Evolutionary conservation across 2,329 filamentous ascomycete genomes (phyloP), one percentile per base, ranked within the genome.

Genomic region (Diaporthe sp.): DNA sequence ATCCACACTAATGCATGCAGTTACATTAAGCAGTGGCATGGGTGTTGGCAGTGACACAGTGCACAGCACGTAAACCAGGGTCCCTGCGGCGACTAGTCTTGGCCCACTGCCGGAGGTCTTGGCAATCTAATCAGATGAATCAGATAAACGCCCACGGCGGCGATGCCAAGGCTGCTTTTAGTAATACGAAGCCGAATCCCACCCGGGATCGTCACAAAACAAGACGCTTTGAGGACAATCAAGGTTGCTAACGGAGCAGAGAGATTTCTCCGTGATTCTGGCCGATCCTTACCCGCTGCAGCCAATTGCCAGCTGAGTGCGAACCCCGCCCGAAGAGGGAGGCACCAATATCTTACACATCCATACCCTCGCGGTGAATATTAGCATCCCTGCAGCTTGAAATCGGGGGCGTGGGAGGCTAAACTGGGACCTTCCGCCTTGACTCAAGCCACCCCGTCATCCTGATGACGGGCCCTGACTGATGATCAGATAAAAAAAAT

Each of bases 51-150:
- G 15, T 15, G 60, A 63, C 61, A 65, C 61, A 65, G 61, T 65
- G 61, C 61, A 65, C 42, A 20, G n/a, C 15, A 42, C 60, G 53
- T 42, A 65, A 22, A 34, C 60, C 6, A 31, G 42, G 42, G 25
- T 28, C 39, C 70, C 44, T 31, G 55, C 22, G n/a, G 4, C n/a
- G 22, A 28, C 1, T 39, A 61, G 13, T 51, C 70, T 61, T 72
- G 70, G 44, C 57, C 13, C 17, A 42, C 42, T 39, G 25, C 28
- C 44, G 20, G 12, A 2, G 2, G 17, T 17, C 70, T 72, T 72
- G 70, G 44, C 70, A 61, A 72, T 72, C 71, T 73, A 73, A 73
- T 73, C 71, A 55, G 71, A 73, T 73, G 71, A 44, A 73, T 73
- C 58, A 73, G 71, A 73, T 73, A 72, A 72, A 60, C 34, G 20